Conservation (phyloP, 345 rosid species). For the Eucalyptus leucophloia region DNA sequence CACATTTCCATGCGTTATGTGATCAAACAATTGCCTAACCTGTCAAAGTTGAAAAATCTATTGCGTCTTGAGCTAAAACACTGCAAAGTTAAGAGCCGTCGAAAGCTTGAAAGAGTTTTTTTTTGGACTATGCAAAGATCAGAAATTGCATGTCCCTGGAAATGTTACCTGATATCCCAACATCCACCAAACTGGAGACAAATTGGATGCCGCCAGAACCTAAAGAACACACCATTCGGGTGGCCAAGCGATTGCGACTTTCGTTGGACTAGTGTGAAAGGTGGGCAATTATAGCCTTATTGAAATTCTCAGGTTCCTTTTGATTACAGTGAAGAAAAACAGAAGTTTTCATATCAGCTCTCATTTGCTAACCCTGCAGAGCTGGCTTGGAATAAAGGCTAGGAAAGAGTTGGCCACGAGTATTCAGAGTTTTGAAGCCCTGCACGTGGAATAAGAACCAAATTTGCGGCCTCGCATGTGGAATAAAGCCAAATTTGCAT, state of each 20-base stretch:
- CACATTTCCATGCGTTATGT: rapidly evolving
- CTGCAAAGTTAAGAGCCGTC: rapidly evolving
- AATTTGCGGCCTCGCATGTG: neutral
- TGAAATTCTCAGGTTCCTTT: neutral
- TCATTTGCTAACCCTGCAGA: neutral
- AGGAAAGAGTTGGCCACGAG: neutral
- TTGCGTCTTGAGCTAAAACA: neutral
- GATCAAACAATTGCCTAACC: neutral
- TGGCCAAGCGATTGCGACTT: neutral
- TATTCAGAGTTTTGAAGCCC: neutral
- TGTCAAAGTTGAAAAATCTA: neutral
- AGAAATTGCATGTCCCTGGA: neutral
- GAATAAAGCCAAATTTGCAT: neutral
- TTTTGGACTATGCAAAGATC: neutral
- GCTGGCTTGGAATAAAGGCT: neutral
- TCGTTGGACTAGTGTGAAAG: no score
- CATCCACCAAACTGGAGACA: neutral
- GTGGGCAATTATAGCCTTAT: neutral
- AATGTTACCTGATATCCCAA: rapidly evolving
- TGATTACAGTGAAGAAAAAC: neutral
- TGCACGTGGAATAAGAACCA: neutral
- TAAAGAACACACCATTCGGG: neutral
- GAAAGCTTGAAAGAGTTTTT: neutral
- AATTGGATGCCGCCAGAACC: neutral
- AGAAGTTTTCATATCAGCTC: neutral